Evolutionary conservation across 352 stramenopile species (phyloP), one percentile per base, ranked within the genome.

Genomic region (Phytophthora fragariae): DNA sequence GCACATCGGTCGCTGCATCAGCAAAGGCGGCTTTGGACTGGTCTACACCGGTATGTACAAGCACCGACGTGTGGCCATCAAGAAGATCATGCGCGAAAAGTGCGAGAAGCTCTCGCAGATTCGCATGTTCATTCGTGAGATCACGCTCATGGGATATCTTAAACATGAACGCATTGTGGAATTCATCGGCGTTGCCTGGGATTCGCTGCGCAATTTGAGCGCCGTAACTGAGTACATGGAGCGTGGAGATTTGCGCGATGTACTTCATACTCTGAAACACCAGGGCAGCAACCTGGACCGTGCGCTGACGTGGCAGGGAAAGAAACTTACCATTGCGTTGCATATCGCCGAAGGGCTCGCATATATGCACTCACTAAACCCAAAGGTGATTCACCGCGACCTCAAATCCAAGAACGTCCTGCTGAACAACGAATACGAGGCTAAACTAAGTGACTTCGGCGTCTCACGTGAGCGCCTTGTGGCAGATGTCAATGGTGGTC

Each of bases 361-460:
- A 39, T 94, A 92, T 65, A 73, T 94, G 73, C 88, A 94, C 68
- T 91, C 87, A 46, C 67, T 84, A 17, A 79, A 73, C 29, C 86
- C 86, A 10, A 89, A 85, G 53, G 73, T 92, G 9, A 92, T 95
- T 69, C 89, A 95, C 47, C 85, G 89, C 33, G 89, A 95, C 46
- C 79, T 95, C 59, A 95, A 95, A 70, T 83, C 80, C 24, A 93
- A 89, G 73, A 95, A 95, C 54, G 82, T 95, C 55, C 64, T 95
- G 44, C 68, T 95, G 15, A 82, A 88, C 62, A 60, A 64, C 10
- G 72, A 85, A 9, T 79, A 87, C 65, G 75, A 91, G 11, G 86
- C 86, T 15, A 94, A 94, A 31, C 73, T 94, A 17, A 94, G 83
- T 44, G 88, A 94, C 63, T 95, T 95, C 77, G 86, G 86, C 10